phyloP scores from a whole-genome alignment of 352 stramenopile species.

The Globisporangium polare region DNA sequence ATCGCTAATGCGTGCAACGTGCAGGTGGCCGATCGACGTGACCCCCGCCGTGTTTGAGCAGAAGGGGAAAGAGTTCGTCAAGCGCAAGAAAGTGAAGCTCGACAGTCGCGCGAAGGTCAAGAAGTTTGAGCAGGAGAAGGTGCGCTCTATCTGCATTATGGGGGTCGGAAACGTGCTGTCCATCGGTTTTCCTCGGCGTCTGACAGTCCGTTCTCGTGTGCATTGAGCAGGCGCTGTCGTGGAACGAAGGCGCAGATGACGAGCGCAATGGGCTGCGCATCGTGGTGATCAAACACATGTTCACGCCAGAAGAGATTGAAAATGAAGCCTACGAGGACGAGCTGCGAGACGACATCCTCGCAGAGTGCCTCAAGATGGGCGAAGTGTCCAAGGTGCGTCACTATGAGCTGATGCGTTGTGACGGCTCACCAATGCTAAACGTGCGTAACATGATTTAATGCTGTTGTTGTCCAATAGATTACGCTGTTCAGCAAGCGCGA shows the following conservation, averaged over 20 bases:
- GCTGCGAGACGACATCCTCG: slow-evolving; percentile 74
- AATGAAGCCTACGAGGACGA: slow-evolving; percentile 72
- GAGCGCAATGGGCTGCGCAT: slow-evolving; percentile 92
- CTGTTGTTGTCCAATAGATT: slow-evolving; percentile 61
- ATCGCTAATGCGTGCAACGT: slow-evolving; percentile 1
- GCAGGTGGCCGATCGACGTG: slow-evolving; percentile 72
- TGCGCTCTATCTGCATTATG: slow-evolving; percentile 14
- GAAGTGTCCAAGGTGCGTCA: slow-evolving; percentile 61
- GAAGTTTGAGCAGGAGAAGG: slow-evolving; percentile 83
- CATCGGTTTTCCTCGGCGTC: background rate
- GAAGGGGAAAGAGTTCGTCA: slow-evolving; percentile 76
- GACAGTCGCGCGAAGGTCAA: slow-evolving; percentile 84
- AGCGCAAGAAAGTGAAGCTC: slow-evolving; percentile 77
- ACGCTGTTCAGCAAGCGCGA: slow-evolving; percentile 94
- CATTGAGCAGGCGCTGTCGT: slow-evolving; percentile 86
- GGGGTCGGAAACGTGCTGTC: background rate
- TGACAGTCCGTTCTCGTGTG: slow-evolving; percentile 21
- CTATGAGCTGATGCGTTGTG: background rate
- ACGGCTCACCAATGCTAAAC: background rate
- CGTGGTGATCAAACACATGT: slow-evolving; percentile 96
- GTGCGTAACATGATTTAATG: background rate
- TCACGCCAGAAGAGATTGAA: slow-evolving; percentile 86
- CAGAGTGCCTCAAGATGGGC: slow-evolving; percentile 84
- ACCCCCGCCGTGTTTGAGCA: slow-evolving; percentile 86
- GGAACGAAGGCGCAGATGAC: slow-evolving; percentile 93